phyloP scores from a whole-genome alignment of 192 early-diverging fungal species.

The Globomyces pollinis-pini region DNA sequence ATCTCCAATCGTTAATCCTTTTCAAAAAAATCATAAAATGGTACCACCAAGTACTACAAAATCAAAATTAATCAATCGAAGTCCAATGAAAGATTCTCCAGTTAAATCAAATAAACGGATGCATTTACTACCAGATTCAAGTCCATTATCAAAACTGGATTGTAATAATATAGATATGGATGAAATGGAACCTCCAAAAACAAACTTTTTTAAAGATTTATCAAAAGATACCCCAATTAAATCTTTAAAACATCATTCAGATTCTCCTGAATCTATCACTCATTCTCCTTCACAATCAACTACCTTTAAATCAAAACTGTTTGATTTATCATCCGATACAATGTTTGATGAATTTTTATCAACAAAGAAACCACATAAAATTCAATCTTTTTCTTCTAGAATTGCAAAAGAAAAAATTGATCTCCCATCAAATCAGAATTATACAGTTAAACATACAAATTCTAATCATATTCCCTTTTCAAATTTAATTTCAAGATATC shows the following conservation, averaged over 20 bases:
- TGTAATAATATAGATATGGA: not conserved
- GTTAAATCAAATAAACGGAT: slow-evolving; percentile 21
- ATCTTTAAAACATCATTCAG: not conserved
- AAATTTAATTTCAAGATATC: slow-evolving; percentile 1
- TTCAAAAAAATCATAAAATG: too few species aligned
- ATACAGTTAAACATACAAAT: not conserved
- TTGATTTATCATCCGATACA: not conserved
- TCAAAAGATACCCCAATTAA: slow-evolving; percentile 5
- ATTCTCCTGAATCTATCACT: not conserved
- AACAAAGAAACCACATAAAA: not conserved
- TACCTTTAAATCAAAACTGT: not conserved
- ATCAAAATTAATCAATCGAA: slow-evolving; percentile 14
- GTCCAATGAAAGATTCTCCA: slow-evolving; percentile 25
- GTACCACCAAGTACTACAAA: slow-evolving; percentile 1
- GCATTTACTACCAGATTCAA: not conserved
- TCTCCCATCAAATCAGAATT: not conserved
- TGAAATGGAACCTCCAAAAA: too few species aligned
- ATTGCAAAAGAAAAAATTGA: not conserved
- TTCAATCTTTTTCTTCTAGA: not conserved
- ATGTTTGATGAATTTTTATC: not conserved
- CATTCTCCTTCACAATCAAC: not conserved
- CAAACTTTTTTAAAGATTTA: too few species aligned
- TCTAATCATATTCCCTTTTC: slow-evolving; percentile 3
- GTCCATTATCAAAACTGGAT: not conserved
- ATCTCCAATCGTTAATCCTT: not conserved